Evolutionary conservation across 805 yeast genomes (phyloP), one percentile per base, ranked within the genome.

Genomic region (Zygosaccharomyces bailii): DNA sequence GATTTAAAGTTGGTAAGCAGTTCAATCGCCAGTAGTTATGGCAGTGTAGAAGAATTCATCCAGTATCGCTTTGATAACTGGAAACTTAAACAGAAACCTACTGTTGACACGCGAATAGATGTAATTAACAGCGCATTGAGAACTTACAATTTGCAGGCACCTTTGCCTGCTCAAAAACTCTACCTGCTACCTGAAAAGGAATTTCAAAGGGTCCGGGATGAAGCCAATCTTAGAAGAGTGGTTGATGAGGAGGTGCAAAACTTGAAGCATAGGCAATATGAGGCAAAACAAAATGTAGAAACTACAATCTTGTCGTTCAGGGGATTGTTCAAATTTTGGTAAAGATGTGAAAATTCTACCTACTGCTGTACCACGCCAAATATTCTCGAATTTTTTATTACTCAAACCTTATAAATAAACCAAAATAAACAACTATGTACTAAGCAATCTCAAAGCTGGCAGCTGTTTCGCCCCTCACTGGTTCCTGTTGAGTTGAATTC

Each of bases 81-180:
- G 82, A 66, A 68, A 39, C 16, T 25, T 1, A 53, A 55, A 2
- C 65, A 71, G 21, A 43, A 45, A 10, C 43, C 46, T 18, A 70
- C 65, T 42, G 63, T 71, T 29, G 59, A 62, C 0, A 49, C 64
- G 1, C 63, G 69, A 36, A 51, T 81, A 3, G 55, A 56, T 2
- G 47, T 63, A 5, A 53, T 79, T 35, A 81, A 81, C 54, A 74
- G 70, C 47, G 65, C 67, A 2, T 67, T 80, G 8, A 61, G 86
- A 10, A 75, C 81, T 0, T 81, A 80, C 53, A 81, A 81, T 51
- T 52, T 81, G 11, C 85, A 80, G 51, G 84, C 86, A 0, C 86
- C 86, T 0, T 50, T 74, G 38, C 65, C 81, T 0, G 78, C 85
- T 0, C 79, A 82, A 40, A 75, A 73, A 46, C 62, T 78, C n/a